Evolutionary conservation across 495 filamentous ascomycete species (phyloP).

Genomic region (Neurospora sp.): DNA sequence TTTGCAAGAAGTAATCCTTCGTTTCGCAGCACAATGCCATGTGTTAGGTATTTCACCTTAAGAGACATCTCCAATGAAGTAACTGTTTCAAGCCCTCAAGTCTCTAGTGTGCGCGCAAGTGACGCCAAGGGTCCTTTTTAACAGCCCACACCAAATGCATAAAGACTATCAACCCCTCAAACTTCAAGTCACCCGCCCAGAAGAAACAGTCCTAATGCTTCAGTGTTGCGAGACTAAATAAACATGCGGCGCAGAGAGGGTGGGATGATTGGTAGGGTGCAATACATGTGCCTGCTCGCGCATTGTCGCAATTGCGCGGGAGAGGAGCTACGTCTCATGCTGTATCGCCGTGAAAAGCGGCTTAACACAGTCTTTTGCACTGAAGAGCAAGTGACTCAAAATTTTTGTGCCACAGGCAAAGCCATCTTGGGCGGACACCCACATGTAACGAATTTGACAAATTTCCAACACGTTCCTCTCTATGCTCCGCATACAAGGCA

Average conservation of each 20-base stretch:
- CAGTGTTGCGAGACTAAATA: neutral
- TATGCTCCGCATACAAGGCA: constrained; percentile 18
- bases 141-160: neutral
- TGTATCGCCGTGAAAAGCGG: constrained; percentile 13
- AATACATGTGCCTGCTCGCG: neutral
- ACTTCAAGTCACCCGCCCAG: neutral
- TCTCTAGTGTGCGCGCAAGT: neutral
- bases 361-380: constrained; percentile 1
- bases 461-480: neutral
- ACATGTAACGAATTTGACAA: constrained; percentile 17
- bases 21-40: neutral
- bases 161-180: neutral
- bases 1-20: neutral
- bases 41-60: neutral
- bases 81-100: neutral
- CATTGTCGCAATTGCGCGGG: constrained; percentile 15
- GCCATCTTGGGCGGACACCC: neutral
- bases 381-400: constrained; percentile 9
- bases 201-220: neutral
- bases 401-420: neutral
- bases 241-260: neutral
- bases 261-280: neutral
- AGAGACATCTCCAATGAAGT: neutral
- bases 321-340: constrained; percentile 18
- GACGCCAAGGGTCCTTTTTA: neutral